These are phyloP conservation scores for Plenodomus tracheiphilus DNA, from an alignment of 2,329 filamentous ascomycete species.

Conservation along the genomic window DNA sequence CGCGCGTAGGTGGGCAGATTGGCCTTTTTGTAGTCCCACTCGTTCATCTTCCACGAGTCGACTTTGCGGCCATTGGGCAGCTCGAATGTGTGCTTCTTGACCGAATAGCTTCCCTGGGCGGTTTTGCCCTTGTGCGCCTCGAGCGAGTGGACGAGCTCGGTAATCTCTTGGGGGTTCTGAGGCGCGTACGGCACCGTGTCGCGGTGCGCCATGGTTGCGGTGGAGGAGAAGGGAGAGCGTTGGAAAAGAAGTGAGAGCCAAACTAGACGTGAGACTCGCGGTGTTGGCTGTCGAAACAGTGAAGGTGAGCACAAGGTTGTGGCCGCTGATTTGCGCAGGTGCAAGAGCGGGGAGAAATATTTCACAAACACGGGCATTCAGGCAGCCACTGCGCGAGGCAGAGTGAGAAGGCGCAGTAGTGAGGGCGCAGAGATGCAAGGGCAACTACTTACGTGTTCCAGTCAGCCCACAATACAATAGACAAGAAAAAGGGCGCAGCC, in stretches of 20 bases:
- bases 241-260: no score
- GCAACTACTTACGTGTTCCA: constrained; percentile 4
- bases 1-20: constrained; percentile 90
- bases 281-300: constrained; percentile 13
- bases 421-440: constrained; percentile 22
- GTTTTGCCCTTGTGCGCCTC: constrained; percentile 58
- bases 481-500: constrained; percentile 13
- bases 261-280: background rate
- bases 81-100: constrained; percentile 78
- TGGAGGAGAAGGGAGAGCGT: constrained; percentile 16
- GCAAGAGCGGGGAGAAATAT: constrained; percentile 14
- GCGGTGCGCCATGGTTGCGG: constrained; percentile 55
- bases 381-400: constrained; percentile 12
- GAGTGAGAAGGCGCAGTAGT: constrained; percentile 3
- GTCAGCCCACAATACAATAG: no score
- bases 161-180: constrained; percentile 72
- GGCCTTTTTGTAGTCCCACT: constrained; percentile 92
- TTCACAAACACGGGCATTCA: constrained; percentile 21
- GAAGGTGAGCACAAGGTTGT: constrained; percentile 18
- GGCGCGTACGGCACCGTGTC: constrained; percentile 62
- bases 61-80: constrained; percentile 70
- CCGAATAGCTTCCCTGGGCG: constrained; percentile 62
- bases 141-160: constrained; percentile 66
- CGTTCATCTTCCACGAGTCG: constrained; percentile 89
- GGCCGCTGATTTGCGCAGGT: constrained; percentile 7